Evolutionary conservation across 441 rosid species (phyloP), one percentile per base, ranked within the genome.

Genomic region (Aquilaria agallochum): DNA sequence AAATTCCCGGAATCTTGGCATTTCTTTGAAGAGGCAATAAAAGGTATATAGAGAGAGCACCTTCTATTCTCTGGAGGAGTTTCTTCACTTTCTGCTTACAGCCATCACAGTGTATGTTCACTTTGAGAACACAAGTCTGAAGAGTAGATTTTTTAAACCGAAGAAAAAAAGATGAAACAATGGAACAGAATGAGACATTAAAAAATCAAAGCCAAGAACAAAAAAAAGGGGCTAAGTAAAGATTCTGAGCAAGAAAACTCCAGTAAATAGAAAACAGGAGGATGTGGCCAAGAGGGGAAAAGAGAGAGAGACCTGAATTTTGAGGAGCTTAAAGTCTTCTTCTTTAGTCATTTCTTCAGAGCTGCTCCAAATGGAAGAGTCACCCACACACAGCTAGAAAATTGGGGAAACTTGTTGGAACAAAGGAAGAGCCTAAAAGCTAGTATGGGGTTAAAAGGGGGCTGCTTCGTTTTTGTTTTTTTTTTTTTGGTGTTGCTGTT

Each of bases 61-160:
- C 97, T 83, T 88, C 97, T 74, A 83, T 88, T 60, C 83, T 88
- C 76, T 84, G 97, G 56, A 90, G 87, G 36, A 84, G 78, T 74
- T 90, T 90, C 86, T 88, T 90, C 67, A 90, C 97, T 73, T 86
- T 88, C 67, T 81, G 83, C 81, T 82, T 88, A 79, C 97, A 90
- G 11, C 97, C 97, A 72, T 86, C 90, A 66, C 97, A 90, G 47
- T 90, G 95, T 3, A 90, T 83, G 82, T 76, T 86, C 71, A 90
- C 97, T 80, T 78, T 86, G 31, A 90, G 92, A 68, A 82, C 79
- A 73, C 71, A 84, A 50, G 86, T 88, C 97, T 88, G 87, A 31
- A 57, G 45, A 56, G 1, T 20, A 20, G 27, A 20, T 20, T 20
- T 20, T 20, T 20, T 20, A 20, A 20, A 20, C 27, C 10, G 10